Conservation (phyloP, 495 filamentous ascomycete genomes). For the Chaetomidium leptoderma region DNA sequence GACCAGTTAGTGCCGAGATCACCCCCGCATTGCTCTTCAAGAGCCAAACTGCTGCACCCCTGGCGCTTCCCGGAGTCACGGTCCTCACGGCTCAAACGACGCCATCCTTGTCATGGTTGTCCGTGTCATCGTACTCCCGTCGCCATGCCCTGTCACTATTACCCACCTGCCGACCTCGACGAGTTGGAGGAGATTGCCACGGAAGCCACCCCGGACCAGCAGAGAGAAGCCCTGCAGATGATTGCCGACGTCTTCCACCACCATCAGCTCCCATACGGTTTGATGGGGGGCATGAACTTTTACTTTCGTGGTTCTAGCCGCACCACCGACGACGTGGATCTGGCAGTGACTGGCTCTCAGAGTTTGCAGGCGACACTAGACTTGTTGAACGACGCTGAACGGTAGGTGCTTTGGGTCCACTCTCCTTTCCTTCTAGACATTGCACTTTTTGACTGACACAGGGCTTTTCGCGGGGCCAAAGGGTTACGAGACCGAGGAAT, state of each 20-base stretch:
- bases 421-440: no score
- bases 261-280: not conserved
- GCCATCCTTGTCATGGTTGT: no score
- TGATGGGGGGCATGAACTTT: constrained; percentile 16
- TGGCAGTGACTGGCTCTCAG: not conserved
- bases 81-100: no score
- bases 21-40: no score
- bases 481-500: constrained; percentile 2
- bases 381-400: constrained; percentile 1
- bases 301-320: constrained; percentile 12
- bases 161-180: constrained; percentile 1
- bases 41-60: no score
- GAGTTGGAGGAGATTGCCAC: constrained; percentile 8
- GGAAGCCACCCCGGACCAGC: not conserved
- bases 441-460: no score
- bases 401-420: not conserved
- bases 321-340: constrained; percentile 8
- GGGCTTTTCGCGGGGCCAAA: no score
- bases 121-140: not conserved
- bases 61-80: no score
- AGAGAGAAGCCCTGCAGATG: not conserved
- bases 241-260: constrained; percentile 7
- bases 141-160: not conserved
- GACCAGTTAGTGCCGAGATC: no score
- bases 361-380: not conserved